A percentile compares a stretch with the other conserved stretches of the same genome.
Evolutionary conservation across 257 asterid genomes (phyloP).

Genomic region (Marsdenia floribunda): DNA sequence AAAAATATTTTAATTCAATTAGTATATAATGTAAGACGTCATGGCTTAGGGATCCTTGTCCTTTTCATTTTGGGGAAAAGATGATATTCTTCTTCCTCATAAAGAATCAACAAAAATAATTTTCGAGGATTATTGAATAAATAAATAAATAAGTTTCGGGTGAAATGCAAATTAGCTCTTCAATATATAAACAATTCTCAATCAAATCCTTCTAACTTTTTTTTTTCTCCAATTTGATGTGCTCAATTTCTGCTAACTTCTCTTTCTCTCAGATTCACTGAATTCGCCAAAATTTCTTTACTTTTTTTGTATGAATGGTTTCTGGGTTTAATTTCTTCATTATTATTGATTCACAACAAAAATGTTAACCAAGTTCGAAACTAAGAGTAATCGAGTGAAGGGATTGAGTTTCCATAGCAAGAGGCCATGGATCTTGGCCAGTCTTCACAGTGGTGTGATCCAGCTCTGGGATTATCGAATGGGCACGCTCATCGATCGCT

Average conservation of each 20-base stretch:
- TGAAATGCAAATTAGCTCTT: no score
- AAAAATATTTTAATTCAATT: no score
- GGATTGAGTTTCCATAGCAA: conserved; percentile 91
- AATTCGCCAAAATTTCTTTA: background rate
- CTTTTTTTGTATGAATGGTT: background rate
- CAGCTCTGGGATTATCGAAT: conserved; percentile 99
- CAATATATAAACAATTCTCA: no score
- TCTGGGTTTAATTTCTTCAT: conserved; percentile 10
- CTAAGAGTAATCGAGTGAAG: conserved; percentile 97
- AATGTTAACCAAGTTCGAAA: conserved; percentile 96
- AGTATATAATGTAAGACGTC: no score
- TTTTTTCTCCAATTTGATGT: conserved; percentile 5
- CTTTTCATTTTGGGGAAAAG: no score
- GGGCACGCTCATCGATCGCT: conserved; percentile 95
- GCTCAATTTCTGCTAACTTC: background rate
- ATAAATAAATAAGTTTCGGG: no score
- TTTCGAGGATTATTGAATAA: no score
- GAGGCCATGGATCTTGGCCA: conserved; percentile 99
- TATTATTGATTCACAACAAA: conserved; percentile 20
- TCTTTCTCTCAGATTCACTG: background rate
- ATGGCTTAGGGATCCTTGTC: no score
- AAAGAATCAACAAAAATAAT: no score
- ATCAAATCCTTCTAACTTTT: no score
- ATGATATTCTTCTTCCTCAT: no score
- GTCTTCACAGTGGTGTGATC: conserved; percentile 98